Evolutionary conservation across 2,329 filamentous ascomycete species (phyloP).

Genomic region (Fusarium albidum): DNA sequence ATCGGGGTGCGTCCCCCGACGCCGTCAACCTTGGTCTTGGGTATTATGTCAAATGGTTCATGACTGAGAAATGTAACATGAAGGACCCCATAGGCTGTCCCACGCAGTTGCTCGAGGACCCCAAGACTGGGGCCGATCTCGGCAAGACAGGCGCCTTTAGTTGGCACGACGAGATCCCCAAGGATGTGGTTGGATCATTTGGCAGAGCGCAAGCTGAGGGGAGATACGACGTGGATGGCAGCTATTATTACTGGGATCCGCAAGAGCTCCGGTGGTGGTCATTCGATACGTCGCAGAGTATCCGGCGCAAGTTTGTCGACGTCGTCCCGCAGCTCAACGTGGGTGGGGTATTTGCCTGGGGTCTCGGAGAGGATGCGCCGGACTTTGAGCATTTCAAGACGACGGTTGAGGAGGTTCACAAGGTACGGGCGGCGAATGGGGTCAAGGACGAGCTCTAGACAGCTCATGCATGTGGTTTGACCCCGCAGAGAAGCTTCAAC

Average conservation of each 20-base stretch:
- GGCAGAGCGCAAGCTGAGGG: constrained; percentile 61
- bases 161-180: constrained; percentile 63
- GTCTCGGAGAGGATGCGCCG: constrained; percentile 71
- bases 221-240: constrained; percentile 65
- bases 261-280: constrained; percentile 73
- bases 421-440: constrained; percentile 18
- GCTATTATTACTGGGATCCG: constrained; percentile 74
- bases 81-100: constrained; percentile 60
- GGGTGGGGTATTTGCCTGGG: constrained; percentile 80
- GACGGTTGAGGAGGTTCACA: constrained; percentile 39
- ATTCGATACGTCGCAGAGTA: constrained; percentile 71
- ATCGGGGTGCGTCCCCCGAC: constrained; percentile 56
- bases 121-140: constrained; percentile 62
- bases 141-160: constrained; percentile 68
- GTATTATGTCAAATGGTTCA: constrained; percentile 74
- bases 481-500: constrained; percentile 13
- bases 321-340: constrained; percentile 65
- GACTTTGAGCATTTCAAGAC: constrained; percentile 51
- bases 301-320: constrained; percentile 67
- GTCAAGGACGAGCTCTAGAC: constrained; percentile 43
- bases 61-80: constrained; percentile 55
- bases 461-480: constrained; percentile 2
- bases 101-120: constrained; percentile 65
- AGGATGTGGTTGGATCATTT: constrained; percentile 65
- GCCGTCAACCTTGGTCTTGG: constrained; percentile 71